A percentile compares a stretch with the other conserved stretches of the same genome.
Evolutionary conservation across 371 early-diverging fungal species (phyloP).

Genomic region (Zychaea mexicana): DNA sequence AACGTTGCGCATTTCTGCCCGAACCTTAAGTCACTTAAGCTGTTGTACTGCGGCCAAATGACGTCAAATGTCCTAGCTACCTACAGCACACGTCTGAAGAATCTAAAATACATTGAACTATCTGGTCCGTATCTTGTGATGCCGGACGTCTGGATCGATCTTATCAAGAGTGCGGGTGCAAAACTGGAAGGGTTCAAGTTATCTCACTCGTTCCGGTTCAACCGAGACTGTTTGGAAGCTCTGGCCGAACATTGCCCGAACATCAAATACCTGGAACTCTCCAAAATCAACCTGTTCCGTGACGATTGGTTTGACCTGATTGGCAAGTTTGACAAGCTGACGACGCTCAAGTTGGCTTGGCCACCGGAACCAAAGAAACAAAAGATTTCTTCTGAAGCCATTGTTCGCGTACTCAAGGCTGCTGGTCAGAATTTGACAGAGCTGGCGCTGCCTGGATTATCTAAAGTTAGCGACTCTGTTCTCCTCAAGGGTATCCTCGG

Average conservation of each 20-base stretch:
- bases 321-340: conserved; percentile 34
- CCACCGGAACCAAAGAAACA: conserved; percentile 39
- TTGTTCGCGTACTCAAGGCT: conserved; percentile 48
- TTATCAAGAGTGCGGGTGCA: conserved; percentile 56
- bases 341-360: conserved; percentile 50
- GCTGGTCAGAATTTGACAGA: conserved; percentile 57
- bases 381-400: conserved; percentile 33
- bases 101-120: conserved; percentile 61
- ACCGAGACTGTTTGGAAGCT: conserved; percentile 45
- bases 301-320: conserved; percentile 53
- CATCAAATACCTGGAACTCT: conserved; percentile 60
- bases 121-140: conserved; percentile 77
- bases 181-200: conserved; percentile 62
- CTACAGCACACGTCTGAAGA: conserved; percentile 48
- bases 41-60: conserved; percentile 82
- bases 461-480: too few relatives aligned
- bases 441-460: conserved; percentile 60
- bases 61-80: conserved; percentile 51
- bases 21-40: conserved; percentile 54
- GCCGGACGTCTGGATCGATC: conserved; percentile 56
- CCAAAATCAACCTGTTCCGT: conserved; percentile 52
- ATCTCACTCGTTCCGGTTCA: conserved; percentile 66
- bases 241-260: conserved; percentile 58
- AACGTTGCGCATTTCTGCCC: conserved; percentile 72
- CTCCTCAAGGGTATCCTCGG: too few relatives aligned